A percentile compares a stretch with the other conserved stretches of the same genome.
Evolutionary conservation across 805 yeast genomes (phyloP).

Genomic region (Blastobotrys attinorum): DNA sequence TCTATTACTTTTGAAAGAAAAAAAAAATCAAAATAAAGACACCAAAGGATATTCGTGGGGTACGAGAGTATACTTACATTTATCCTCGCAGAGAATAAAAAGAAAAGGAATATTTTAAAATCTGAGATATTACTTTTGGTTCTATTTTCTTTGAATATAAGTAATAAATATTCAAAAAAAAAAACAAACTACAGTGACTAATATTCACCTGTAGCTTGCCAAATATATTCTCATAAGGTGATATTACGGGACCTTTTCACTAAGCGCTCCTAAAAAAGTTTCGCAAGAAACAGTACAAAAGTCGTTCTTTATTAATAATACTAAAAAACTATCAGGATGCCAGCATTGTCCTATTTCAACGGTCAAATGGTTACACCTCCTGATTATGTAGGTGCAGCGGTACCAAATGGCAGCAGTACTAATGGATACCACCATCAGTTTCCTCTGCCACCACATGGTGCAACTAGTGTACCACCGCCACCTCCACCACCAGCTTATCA

Average conservation of each 20-base stretch:
- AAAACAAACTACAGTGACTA: not conserved
- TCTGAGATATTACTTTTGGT: no score
- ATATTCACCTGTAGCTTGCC: not conserved
- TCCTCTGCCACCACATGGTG: not conserved
- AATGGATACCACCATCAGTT: not conserved
- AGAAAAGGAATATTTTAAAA: no score
- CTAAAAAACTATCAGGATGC: conserved; percentile 5
- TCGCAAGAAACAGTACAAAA: not conserved
- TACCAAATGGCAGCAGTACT: not conserved
- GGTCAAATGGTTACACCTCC: conserved; percentile 15
- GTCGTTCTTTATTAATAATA: conserved; percentile 22
- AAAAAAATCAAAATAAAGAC: no score
- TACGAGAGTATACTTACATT: no score
- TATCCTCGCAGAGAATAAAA: no score
- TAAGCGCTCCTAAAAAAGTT: not conserved
- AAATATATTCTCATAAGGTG: not conserved
- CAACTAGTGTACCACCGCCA: not conserved
- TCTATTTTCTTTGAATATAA: no score
- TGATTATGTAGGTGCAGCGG: conserved; percentile 10
- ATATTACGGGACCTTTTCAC: not conserved
- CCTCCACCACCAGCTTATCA: not conserved
- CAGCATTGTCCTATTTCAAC: conserved; percentile 8
- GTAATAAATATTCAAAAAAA: no score
- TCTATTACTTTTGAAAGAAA: no score
- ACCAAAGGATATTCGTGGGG: no score